These are phyloP conservation scores for Nakaseomyces glabratus DNA, from an alignment of 1,139 yeast species.

Conservation along the genomic window DNA sequence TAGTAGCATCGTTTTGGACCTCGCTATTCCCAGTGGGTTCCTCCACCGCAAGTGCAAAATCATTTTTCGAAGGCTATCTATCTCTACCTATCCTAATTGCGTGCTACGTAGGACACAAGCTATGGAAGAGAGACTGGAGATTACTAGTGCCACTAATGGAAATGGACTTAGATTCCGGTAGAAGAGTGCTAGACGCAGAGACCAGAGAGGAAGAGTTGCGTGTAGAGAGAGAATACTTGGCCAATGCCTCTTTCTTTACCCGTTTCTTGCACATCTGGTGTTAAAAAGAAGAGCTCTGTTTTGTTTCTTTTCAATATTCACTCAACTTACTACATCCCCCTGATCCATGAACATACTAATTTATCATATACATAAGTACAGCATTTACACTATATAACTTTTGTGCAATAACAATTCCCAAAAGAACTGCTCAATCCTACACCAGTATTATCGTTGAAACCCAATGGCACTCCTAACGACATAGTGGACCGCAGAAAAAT, in stretches of 20 bases:
- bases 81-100: slow-evolving; percentile 53
- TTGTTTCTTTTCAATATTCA: no score
- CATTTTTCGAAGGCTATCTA: slow-evolving; percentile 54
- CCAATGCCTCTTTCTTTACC: slow-evolving; percentile 43
- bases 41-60: slow-evolving; percentile 42
- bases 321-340: no score
- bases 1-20: slow-evolving; percentile 58
- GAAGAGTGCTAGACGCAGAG: slow-evolving; percentile 59
- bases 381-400: no score
- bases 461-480: no score
- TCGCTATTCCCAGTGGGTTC: slow-evolving; percentile 59
- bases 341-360: no score
- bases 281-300: no score
- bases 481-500: no score
- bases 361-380: no score
- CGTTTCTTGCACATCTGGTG: slow-evolving; percentile 52
- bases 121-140: slow-evolving; percentile 47
- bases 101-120: slow-evolving; percentile 49
- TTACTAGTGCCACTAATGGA: slow-evolving; percentile 41
- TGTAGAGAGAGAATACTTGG: slow-evolving; percentile 47
- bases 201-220: slow-evolving; percentile 56
- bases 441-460: no score
- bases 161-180: slow-evolving; percentile 61
- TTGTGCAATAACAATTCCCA: no score
- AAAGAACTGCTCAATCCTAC: no score